These are phyloP conservation scores for Ganoderma sinense DNA, from an alignment of 1,284 basidiomycete species.

Conservation along the genomic window DNA sequence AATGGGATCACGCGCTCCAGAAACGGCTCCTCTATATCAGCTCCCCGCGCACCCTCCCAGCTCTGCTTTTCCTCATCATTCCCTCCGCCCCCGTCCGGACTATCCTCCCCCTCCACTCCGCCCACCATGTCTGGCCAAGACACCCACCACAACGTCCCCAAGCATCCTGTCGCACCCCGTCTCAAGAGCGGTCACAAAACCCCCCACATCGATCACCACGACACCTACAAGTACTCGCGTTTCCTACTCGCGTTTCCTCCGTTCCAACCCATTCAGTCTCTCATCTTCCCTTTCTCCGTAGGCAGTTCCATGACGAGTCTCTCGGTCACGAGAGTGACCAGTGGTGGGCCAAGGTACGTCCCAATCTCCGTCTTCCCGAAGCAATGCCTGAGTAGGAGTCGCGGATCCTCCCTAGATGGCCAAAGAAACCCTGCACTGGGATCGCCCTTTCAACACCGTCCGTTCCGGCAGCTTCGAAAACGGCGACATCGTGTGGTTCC, in stretches of 20 bases:
- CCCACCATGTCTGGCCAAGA: slow-evolving; percentile 30
- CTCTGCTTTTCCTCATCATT: neutral
- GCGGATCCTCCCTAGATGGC: slow-evolving; percentile 64
- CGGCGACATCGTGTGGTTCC: slow-evolving; percentile 97
- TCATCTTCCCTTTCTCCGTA: slow-evolving; percentile 16
- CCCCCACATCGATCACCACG: slow-evolving; percentile 81
- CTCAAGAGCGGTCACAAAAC: slow-evolving; percentile 63
- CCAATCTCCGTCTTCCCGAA: slow-evolving; percentile 7
- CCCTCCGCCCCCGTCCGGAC: slow-evolving; percentile 2
- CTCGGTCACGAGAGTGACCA: slow-evolving; percentile 78
- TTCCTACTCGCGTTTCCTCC: slow-evolving; percentile 32
- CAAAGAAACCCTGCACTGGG: slow-evolving; percentile 86
- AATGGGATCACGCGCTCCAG: slow-evolving; percentile 14
- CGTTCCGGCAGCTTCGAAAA: slow-evolving; percentile 84
- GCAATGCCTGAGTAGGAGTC: neutral
- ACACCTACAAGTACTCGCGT: slow-evolving; percentile 73
- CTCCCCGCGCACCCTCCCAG: neutral
- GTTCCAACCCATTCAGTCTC: slow-evolving; percentile 10
- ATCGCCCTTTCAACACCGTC: slow-evolving; percentile 91
- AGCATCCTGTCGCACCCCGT: slow-evolving; percentile 75
- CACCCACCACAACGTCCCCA: slow-evolving; percentile 35
- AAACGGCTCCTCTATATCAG: slow-evolving; percentile 10
- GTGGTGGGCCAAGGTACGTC: slow-evolving; percentile 87
- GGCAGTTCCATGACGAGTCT: slow-evolving; percentile 69
- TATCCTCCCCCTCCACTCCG: neutral